Base-by-base conservation (phyloP, 2,329 filamentous ascomycete species). In the Verruconis gallopava region DNA sequence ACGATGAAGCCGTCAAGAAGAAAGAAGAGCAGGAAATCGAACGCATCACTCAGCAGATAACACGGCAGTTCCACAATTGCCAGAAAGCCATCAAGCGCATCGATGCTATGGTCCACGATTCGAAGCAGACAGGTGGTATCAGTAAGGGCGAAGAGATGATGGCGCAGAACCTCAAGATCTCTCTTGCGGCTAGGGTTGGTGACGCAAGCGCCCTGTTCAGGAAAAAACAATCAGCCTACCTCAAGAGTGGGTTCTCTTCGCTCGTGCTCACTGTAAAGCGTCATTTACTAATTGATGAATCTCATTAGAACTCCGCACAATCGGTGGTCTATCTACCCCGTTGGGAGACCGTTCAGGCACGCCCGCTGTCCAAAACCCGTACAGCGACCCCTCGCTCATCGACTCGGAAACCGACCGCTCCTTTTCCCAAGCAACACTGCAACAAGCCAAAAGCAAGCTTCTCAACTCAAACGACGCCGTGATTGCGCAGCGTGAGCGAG, bases 181-280 rank as follows among this genome's bases (percentile, higher is more conserved):
- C 84, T 13, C 71, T 96, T 30, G 91, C 91, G 1, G 72, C 84
- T 1, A 73, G 85, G 47, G 85, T 96, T 0, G 88, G 95, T 60
- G 88, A 96, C 52, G 81, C 85, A 37, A 95, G 88, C 65, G 82
- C 91, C 21, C 72, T 75, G 48, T 98, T 98, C 59, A 76, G 91
- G 54, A 98, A 96, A 71, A 96, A 95, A 67, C 91, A 98, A 67
- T 89, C 88, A 57, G 81, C 81, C 40, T 98, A 98, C 63, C 64
- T 98, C 41, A 95, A 93, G 64, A 95, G 86, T 93, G 68, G 54
- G 65, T 51, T 19, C 33, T 5, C 25, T n/a, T n/a, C n/a, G n/a
- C n/a, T n/a, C n/a, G n/a, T n/a, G n/a, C n/a, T n/a, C n/a, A n/a
- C n/a, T n/a, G n/a, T n/a, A n/a, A n/a, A n/a, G n/a, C n/a, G n/a